Base-by-base conservation (phyloP, 768 basidiomycete species). In the Clavaria fumosa region DNA sequence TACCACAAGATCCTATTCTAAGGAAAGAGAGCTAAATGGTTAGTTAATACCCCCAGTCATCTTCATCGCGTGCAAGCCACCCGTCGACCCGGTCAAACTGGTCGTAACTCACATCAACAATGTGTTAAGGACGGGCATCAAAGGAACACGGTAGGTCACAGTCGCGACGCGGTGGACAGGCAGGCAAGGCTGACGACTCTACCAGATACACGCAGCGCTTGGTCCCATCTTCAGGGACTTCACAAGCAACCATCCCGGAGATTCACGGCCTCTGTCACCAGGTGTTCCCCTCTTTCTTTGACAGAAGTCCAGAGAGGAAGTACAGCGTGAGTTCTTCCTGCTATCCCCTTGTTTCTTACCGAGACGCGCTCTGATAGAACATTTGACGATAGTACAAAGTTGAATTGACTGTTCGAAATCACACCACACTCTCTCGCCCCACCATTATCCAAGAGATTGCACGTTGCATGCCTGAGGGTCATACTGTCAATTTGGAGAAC, bases 51-150 rank as follows among this genome's bases (percentile, higher is more conserved):
- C 34, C 34, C 21, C 30, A 32, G 23, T 38, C 5, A 18, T 38
- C 39, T 18, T 40, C 23, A 31, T 89, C 31, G 76, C 81, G 7
- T 86, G 80, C 53, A 78, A 70, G 53, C 62, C 73, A 1, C 84
- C 84, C 0, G 64, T 85, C 17, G 75, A 88, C 50, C 82, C 85
- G 1, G 75, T 86, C 14, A 60, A 70, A 43, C 59, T 89, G 12
- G 70, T 83, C 19, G 49, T 67, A 14, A 70, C 68, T 35, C 71
- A 83, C 46, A 59, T 86, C 5, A 59, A 72, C 41, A 70, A 69
- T 38, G 68, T 86, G 2, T 55, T 72, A 41, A 56, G 53, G 12
- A 78, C 77, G 2, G 80, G 81, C 2, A 54, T 72, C 4, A 69
- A 76, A 3, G 65, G 66, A 30, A 84, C 82, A 28, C 64, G 72